phyloP scores from a whole-genome alignment of 2,329 filamentous ascomycete genomes.

The Penicillium sp. region DNA sequence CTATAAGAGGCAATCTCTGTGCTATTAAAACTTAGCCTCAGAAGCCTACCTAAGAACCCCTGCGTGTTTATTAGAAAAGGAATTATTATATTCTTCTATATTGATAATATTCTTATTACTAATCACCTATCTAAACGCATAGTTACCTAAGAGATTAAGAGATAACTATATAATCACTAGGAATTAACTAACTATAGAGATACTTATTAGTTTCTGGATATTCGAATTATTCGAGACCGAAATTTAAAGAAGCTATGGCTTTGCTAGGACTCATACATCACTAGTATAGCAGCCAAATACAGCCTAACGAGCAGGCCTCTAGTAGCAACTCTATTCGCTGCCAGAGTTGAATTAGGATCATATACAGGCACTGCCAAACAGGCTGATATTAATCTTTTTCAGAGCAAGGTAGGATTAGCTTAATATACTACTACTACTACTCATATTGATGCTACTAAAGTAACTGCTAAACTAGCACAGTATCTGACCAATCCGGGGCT shows the following conservation, averaged over 20 bases:
- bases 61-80: conserved; percentile 1
- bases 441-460: background rate
- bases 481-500: conserved; percentile 3
- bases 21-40: background rate
- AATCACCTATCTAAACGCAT: too few species aligned
- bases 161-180: too few species aligned
- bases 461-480: background rate
- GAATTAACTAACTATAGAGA: conserved; percentile 4
- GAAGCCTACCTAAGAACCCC: conserved; percentile 1
- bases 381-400: conserved; percentile 8
- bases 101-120: conserved; percentile 3
- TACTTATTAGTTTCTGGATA: conserved; percentile 7
- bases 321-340: too few species aligned
- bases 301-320: too few species aligned
- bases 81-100: too few species aligned
- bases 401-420: background rate
- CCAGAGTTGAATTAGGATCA: too few species aligned
- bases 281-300: too few species aligned
- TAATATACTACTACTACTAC: background rate
- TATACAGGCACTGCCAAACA: too few species aligned
- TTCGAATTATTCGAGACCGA: conserved; percentile 1
- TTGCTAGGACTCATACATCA: too few species aligned
- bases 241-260: conserved; percentile 2
- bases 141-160: too few species aligned
- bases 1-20: background rate